Conservation (phyloP, 257 asterid species). For the Penstemon newberryi region DNA sequence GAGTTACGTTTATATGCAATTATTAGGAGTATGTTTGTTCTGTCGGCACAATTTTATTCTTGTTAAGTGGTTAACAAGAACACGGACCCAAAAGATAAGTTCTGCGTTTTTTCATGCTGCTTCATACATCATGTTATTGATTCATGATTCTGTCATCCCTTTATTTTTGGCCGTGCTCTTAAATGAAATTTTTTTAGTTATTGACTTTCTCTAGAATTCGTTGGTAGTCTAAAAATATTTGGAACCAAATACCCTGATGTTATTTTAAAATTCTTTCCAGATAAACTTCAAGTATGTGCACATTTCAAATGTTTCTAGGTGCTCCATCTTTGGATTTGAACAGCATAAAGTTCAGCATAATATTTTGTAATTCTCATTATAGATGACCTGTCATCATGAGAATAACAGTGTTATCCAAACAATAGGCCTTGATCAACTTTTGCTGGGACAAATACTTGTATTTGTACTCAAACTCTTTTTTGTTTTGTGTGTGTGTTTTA, state of each 20-base stretch:
- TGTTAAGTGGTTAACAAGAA: constrained; percentile 14
- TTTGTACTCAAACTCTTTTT: background rate
- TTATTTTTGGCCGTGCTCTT: background rate
- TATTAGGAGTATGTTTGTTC: background rate
- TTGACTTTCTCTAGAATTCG: background rate
- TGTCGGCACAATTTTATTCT: background rate
- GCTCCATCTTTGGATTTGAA: background rate
- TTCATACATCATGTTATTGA: background rate
- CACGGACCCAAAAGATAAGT: constrained; percentile 10
- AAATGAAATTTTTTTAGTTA: too few relatives aligned
- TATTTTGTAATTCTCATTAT: background rate
- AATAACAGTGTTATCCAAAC: background rate
- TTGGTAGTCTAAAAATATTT: background rate
- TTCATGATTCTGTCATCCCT: constrained; percentile 7
- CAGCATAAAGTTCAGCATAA: constrained; percentile 9
- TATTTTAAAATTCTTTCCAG: constrained; percentile 10
- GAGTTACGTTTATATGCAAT: constrained; percentile 21
- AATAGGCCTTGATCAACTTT: background rate
- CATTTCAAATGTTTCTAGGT: background rate
- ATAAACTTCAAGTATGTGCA: background rate
- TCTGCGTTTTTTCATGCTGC: constrained; percentile 1
- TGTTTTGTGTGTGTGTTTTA: background rate
- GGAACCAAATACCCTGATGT: background rate
- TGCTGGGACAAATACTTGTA: background rate
- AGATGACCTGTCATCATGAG: too few relatives aligned